These are phyloP conservation scores for Tricholoma furcatifolium DNA, from an alignment of 768 basidiomycete genomes.

Conservation along the genomic window DNA sequence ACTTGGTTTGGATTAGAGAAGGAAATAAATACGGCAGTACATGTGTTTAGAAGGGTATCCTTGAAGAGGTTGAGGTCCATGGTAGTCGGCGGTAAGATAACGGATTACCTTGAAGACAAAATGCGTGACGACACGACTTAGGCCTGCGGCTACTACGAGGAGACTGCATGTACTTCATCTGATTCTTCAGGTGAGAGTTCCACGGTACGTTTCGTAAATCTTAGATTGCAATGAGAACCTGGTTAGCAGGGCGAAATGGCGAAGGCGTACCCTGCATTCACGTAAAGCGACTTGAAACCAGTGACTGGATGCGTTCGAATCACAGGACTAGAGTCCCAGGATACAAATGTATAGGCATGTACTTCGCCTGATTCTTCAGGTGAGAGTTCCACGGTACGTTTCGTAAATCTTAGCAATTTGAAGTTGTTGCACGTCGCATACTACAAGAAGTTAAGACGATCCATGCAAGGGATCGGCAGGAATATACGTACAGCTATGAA, in stretches of 20 bases:
- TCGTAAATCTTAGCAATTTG: constrained; percentile 20
- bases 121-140: constrained; percentile 61
- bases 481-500: too few relatives aligned
- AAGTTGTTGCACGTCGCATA: constrained; percentile 28
- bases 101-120: constrained; percentile 61
- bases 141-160: constrained; percentile 47
- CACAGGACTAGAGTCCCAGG: not conserved
- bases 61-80: constrained; percentile 20
- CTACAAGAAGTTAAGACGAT: too few relatives aligned
- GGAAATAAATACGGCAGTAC: constrained; percentile 24
- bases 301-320: not conserved
- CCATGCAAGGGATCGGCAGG: too few relatives aligned
- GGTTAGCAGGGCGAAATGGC: not conserved
- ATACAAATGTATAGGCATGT: too few relatives aligned
- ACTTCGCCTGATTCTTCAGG: constrained; percentile 38
- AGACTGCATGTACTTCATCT: constrained; percentile 18
- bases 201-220: not conserved
- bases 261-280: not conserved
- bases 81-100: too few relatives aligned
- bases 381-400: constrained; percentile 38
- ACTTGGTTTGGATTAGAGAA: constrained; percentile 26
- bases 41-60: constrained; percentile 60
- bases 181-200: not conserved
- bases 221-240: not conserved
- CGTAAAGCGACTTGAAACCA: not conserved